Conservation (phyloP, 2,329 filamentous ascomycete species). For the Acrocalymma vagum region DNA sequence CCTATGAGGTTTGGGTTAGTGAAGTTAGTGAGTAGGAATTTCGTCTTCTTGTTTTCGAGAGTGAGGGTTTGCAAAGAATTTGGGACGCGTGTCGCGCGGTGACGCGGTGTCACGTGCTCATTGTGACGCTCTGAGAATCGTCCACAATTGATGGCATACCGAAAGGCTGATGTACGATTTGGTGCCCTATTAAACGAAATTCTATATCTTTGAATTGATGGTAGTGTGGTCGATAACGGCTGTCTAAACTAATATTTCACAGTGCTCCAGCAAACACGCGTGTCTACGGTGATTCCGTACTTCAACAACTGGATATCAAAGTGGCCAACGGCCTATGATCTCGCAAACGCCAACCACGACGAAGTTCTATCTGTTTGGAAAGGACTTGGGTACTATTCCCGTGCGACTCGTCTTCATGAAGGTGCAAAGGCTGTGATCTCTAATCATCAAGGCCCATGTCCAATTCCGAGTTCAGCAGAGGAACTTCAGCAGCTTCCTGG, state of each 20-base stretch:
- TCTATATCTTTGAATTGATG: too few relatives aligned
- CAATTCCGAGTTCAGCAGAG: constrained; percentile 59
- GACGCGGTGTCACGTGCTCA: constrained; percentile 26
- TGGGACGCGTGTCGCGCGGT: background rate
- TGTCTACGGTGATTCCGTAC: constrained; percentile 69
- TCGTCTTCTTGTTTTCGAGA: background rate
- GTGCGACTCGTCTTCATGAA: constrained; percentile 68
- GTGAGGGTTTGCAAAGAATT: background rate
- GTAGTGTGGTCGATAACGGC: too few relatives aligned
- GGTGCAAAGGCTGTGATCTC: constrained; percentile 62
- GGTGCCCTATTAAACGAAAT: too few relatives aligned
- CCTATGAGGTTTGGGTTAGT: constrained; percentile 73
- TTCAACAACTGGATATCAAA: constrained; percentile 69
- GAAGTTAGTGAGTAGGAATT: constrained; percentile 61
- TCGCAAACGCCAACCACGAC: constrained; percentile 62
- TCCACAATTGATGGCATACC: background rate
- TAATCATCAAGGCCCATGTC: constrained; percentile 48
- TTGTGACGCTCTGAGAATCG: background rate
- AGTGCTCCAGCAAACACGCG: constrained; percentile 72
- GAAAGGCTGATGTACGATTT: too few relatives aligned
- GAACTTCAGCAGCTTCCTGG: constrained; percentile 64
- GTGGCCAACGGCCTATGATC: constrained; percentile 67
- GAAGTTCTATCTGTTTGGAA: constrained; percentile 68
- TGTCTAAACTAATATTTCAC: constrained; percentile 2
- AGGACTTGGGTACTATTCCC: constrained; percentile 70